Base-by-base conservation (phyloP, 1,139 yeast genomes). In the Yarrowia galli region DNA sequence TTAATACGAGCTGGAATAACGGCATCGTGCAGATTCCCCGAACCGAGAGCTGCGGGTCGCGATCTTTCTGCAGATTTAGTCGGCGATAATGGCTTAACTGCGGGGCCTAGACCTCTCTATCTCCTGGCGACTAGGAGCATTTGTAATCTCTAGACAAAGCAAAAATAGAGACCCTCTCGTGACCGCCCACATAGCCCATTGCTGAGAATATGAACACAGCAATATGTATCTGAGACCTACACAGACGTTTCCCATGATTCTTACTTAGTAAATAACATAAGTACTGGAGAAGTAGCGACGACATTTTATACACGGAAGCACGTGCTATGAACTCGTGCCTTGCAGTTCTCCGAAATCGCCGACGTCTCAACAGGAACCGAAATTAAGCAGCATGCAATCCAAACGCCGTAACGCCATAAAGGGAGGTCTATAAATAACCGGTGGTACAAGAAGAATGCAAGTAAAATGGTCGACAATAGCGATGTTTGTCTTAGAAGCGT, bases 1-100 rank as follows among this genome's bases (percentile, higher is more conserved):
- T 25, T 18, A 38, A 53, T 53, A 53, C 60, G 60, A 53, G 60
- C 60, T 36, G 43, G 60, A n/a, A 22, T 16, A 36, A 53, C 60
- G 60, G 58, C 22, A 22, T 9, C 0, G 20, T 16, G 60, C 60
- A 53, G 22, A 28, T n/a, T 32, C 2, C n/a, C n/a, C n/a, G 23
- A 35, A 20, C 56, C 42, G 25, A 48, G 22, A 35, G 56, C 42
- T 18, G 40, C 56, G 42, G 42, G 28, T 12, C 25, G 12, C 20
- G n/a, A 8, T 7, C 3, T 18, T 28, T n/a, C 8, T 7, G 49
- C 18, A 45, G 35, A 32, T 7, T 2, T 8, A 35, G 20, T 20
- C 42, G 58, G 58, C 8, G 28, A 22, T 15, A 53, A 5, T 20
- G n/a, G 15, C 46, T 20, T 36, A 53, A 53, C 43, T 13, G 60